Base-by-base conservation (phyloP, 2,329 filamentous ascomycete species). In the Epichloe festucae region DNA sequence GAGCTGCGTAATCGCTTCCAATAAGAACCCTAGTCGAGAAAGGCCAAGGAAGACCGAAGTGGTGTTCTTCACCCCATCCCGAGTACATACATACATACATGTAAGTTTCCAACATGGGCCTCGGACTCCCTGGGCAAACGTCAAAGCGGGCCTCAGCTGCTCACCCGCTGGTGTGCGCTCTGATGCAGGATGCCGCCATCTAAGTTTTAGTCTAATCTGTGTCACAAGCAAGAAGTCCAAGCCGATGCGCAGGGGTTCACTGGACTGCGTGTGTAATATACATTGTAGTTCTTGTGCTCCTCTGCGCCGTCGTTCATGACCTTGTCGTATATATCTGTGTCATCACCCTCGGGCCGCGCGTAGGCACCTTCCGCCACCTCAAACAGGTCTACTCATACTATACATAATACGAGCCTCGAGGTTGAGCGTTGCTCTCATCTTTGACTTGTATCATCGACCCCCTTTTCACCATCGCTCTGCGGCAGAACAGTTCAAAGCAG, bases 181-280 rank as follows among this genome's bases (percentile, higher is more conserved):
- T 46, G 52, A 53, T 49, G 52, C 44, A 51, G 15, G 34, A 46
- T 53, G 48, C 52, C 52, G 52, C 52, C 40, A 51, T 40, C 35
- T 42, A 15, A 31, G 21, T 49, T 44, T 46, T 51, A 45, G 17
- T 46, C 46, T 40, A 34, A 36, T 49, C 41, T 45, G 49, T 48
- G 42, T 48, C 44, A 51, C 49, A 17, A 21, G 48, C 39, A 46
- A 17, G 46, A 31, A 50, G 36, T 34, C 35, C 19, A 36, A 45
- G 42, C 31, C 46, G 38, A 15, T n/a, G 34, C 21, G 35, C 34
- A 53, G 51, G 48, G 43, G 34, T 38, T 38, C 14, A 38, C 35
- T n/a, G 10, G 21, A 38, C 41, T 19, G 10, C 17, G 49, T 40
- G 31, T 14, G 8, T 34, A 27, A 17, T 17, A 17, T 17, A 17